These are phyloP conservation scores for Aspergillus latus DNA, from an alignment of 2,329 filamentous ascomycete species.

Conservation along the genomic window DNA sequence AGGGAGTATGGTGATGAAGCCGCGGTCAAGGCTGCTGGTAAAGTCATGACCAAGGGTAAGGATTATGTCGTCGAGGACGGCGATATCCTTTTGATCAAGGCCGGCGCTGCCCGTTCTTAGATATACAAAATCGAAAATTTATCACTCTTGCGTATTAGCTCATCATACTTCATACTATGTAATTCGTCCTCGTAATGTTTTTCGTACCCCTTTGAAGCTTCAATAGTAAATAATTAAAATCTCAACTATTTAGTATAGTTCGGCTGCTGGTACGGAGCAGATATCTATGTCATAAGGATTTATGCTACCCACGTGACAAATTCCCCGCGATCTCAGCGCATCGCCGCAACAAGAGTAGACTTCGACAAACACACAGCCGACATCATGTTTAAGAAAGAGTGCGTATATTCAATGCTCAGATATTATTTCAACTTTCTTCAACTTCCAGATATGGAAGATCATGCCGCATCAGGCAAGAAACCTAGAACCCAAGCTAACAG, in stretches of 20 bases:
- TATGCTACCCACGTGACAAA: conserved; percentile 12
- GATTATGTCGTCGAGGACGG: conserved; percentile 68
- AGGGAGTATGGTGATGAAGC: conserved; percentile 87
- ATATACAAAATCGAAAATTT: conserved; percentile 9
- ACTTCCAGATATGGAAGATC: no score
- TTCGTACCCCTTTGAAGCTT: not conserved
- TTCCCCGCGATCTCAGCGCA: conserved; percentile 19
- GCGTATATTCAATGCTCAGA: conserved; percentile 33
- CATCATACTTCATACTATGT: not conserved
- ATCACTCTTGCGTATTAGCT: not conserved
- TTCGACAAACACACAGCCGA: conserved; percentile 10
- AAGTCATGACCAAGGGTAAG: conserved; percentile 98
- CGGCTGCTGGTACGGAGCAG: not conserved
- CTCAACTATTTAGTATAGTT: not conserved
- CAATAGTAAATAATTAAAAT: no score
- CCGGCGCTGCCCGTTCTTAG: conserved; percentile 50
- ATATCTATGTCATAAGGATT: conserved; percentile 9
- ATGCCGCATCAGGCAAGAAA: no score
- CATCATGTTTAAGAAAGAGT: conserved; percentile 93
- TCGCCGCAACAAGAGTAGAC: conserved; percentile 9
- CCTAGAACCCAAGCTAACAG: conserved; percentile 17
- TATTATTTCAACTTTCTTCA: no score
- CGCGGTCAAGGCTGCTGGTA: conserved; percentile 87
- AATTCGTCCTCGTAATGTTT: not conserved
- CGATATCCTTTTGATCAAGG: conserved; percentile 79